These are phyloP conservation scores for Solanum clarkiae DNA, from an alignment of 257 asterid species.

Conservation along the genomic window DNA sequence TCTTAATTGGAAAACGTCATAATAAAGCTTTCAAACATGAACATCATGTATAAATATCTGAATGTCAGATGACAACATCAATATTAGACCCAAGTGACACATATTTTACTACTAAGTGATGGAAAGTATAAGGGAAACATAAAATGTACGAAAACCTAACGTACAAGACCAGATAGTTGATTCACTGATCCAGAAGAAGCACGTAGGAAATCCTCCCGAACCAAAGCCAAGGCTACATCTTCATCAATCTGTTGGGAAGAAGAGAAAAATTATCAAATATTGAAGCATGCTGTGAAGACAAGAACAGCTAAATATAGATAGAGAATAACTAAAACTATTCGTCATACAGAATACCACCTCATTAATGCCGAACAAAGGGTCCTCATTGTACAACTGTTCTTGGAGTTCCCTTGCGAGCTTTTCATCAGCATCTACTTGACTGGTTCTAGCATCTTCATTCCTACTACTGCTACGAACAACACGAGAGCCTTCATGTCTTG, in stretches of 20 bases:
- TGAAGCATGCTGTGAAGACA: not conserved
- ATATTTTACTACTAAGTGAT: not conserved
- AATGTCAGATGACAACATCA: not conserved
- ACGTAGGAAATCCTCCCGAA: slow-evolving; percentile 24
- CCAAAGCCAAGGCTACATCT: slow-evolving; percentile 40
- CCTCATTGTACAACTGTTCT: slow-evolving; percentile 74
- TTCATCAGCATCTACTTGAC: slow-evolving; percentile 90
- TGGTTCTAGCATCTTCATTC: slow-evolving; percentile 37
- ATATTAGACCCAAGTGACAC: not conserved
- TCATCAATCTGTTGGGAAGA: slow-evolving; percentile 42
- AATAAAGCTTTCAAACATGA: not conserved
- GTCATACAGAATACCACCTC: slow-evolving; percentile 32
- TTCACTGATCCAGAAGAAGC: slow-evolving; percentile 24
- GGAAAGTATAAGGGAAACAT: not conserved
- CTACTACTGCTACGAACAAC: not conserved
- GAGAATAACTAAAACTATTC: not conserved
- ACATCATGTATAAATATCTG: not conserved
- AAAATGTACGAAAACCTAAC: slow-evolving; percentile 7
- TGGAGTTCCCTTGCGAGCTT: slow-evolving; percentile 86
- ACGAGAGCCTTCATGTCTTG: slow-evolving; percentile 15
- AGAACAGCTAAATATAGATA: not conserved
- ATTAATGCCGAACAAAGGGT: slow-evolving; percentile 26
- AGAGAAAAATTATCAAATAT: not conserved
- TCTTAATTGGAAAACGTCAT: not conserved
- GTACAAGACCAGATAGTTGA: slow-evolving; percentile 30